phyloP scores from a whole-genome alignment of 164 flowering plant genomes.

The Kingdonia uniflora region DNA sequence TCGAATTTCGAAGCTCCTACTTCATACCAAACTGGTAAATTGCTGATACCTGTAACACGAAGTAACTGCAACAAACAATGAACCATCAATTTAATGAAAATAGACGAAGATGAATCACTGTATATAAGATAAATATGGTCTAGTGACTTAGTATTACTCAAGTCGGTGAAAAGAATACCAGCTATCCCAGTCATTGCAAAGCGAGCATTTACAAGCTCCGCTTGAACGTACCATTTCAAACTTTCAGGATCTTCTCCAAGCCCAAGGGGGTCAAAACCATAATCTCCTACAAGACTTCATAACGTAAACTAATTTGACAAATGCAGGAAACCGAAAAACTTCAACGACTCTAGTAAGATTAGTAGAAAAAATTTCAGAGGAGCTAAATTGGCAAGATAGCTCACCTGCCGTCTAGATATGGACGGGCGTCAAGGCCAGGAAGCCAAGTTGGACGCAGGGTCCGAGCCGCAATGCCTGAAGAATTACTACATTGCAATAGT shows the following conservation, averaged over 20 bases:
- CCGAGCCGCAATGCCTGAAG: conserved; percentile 17
- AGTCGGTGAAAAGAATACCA: conserved; percentile 88
- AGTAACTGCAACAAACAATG: conserved; percentile 46
- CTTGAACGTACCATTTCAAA: conserved; percentile 92
- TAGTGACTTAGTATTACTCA: conserved; percentile 20
- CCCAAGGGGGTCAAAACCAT: conserved; percentile 92
- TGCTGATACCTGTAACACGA: conserved; percentile 58
- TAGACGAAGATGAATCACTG: not conserved
- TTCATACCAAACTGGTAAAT: conserved; percentile 83
- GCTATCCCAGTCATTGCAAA: conserved; percentile 96
- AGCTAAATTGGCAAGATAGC: conserved; percentile 8
- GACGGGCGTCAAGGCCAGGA: conserved; percentile 88
- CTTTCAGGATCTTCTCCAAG: conserved; percentile 88
- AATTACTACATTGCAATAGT: conserved; percentile 16
- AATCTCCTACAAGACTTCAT: conserved; percentile 73
- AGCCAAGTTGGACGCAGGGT: conserved; percentile 92
- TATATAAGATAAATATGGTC: not conserved
- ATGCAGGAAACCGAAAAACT: too few relatives aligned
- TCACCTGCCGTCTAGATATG: conserved; percentile 83
- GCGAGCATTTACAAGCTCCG: conserved; percentile 86
- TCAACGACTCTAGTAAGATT: not conserved
- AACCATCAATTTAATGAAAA: not conserved
- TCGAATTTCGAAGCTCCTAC: conserved; percentile 73
- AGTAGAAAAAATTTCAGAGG: not conserved
- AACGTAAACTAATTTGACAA: not conserved